Percentiles rank a stretch among this genome's conserved stretches.
Evolutionary conservation across 371 early-diverging fungal genomes (phyloP).

Genomic region (Mucor circinelloides): DNA sequence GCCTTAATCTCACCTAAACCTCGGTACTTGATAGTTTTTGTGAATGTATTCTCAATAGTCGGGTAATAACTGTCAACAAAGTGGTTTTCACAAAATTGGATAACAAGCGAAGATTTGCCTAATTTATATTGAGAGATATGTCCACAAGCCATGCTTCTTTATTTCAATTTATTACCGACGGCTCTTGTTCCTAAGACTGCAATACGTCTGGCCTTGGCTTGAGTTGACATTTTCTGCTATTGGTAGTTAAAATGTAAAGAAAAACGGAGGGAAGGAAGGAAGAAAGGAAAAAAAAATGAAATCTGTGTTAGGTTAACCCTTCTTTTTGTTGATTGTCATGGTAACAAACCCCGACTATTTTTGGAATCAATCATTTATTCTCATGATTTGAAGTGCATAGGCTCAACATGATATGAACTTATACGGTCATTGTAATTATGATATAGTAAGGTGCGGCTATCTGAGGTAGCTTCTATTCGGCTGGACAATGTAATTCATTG

Average conservation of each 20-base stretch:
- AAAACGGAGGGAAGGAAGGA: not conserved
- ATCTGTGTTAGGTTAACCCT: not conserved
- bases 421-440: too few relatives aligned
- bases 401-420: too few relatives aligned
- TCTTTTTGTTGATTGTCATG: not conserved
- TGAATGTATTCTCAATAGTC: conserved; percentile 88
- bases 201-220: conserved; percentile 64
- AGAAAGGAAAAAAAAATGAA: not conserved
- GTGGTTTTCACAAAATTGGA: conserved; percentile 93
- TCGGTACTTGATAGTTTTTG: conserved; percentile 79
- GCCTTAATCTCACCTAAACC: conserved; percentile 55
- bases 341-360: not conserved
- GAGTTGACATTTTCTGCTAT: conserved; percentile 19
- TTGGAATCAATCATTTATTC: not conserved
- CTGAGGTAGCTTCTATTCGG: too few relatives aligned
- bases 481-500: too few relatives aligned
- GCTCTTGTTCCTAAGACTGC: conserved; percentile 84
- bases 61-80: conserved; percentile 89
- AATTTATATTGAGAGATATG: conserved; percentile 3
- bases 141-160: not conserved
- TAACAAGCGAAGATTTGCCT: conserved; percentile 90
- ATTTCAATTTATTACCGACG: conserved; percentile 64
- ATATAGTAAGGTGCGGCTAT: too few relatives aligned
- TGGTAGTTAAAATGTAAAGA: not conserved
- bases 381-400: not conserved